Percentiles rank a stretch among this genome's conserved stretches.
phyloP scores from a whole-genome alignment of 345 rosid genomes.

The Hirschfeldia incana region DNA sequence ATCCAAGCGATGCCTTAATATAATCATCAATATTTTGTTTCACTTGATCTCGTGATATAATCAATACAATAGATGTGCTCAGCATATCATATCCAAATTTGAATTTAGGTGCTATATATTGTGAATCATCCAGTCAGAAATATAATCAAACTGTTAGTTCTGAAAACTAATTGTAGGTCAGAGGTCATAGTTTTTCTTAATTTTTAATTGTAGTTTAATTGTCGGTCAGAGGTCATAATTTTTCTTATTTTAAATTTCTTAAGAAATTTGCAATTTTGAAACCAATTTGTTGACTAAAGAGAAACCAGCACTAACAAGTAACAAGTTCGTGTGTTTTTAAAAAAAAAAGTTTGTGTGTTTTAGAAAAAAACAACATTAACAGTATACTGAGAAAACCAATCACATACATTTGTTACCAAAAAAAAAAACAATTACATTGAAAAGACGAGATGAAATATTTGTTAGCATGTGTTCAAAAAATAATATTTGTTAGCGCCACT shows the following conservation, averaged over 20 bases:
- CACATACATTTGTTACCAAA: not conserved
- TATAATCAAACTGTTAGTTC: not conserved
- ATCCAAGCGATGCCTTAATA: conserved; percentile 11
- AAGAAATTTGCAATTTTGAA: not conserved
- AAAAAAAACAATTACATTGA: too few relatives aligned
- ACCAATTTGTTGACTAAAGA: not conserved
- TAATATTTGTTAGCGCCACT: not conserved
- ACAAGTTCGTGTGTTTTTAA: not conserved
- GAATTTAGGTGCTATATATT: not conserved
- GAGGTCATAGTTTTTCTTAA: not conserved
- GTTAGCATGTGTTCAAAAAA: too few relatives aligned
- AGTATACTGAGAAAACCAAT: not conserved
- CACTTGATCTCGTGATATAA: conserved; percentile 5
- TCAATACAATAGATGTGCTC: not conserved
- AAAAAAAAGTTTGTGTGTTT: too few relatives aligned
- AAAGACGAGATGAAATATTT: too few relatives aligned
- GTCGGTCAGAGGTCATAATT: not conserved
- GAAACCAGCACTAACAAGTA: not conserved
- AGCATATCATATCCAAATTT: conserved; percentile 7
- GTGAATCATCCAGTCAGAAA: not conserved
- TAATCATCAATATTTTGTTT: conserved; percentile 14
- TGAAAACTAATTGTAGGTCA: not conserved
- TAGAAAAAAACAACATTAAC: not conserved
- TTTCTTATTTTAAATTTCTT: not conserved
- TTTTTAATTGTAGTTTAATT: not conserved